Conservation (phyloP, 768 basidiomycete species). For the Amanita pallidorosea region DNA sequence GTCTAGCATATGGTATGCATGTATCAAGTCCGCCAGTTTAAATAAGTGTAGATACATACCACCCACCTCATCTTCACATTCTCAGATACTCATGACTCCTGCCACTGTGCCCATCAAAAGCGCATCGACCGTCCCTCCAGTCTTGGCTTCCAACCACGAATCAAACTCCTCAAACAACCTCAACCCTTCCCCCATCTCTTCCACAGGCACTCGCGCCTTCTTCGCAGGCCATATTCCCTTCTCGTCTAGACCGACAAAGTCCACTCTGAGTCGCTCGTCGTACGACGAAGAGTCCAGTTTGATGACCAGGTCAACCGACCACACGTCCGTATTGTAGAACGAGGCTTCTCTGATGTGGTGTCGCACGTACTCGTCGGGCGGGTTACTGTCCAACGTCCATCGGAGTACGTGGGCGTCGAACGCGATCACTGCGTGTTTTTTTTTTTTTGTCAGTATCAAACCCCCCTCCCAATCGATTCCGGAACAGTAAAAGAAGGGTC, state of each 20-base stretch:
- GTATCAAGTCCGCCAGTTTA: too few species aligned
- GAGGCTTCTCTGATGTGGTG: slow-evolving; percentile 93
- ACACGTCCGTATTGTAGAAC: slow-evolving; percentile 67
- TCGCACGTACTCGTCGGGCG: slow-evolving; percentile 62
- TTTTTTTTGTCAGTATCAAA: too few species aligned
- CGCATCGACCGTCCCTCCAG: slow-evolving; percentile 55
- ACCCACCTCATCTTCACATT: too few species aligned
- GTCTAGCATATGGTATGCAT: too few species aligned
- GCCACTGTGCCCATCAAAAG: slow-evolving; percentile 62
- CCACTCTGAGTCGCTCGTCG: slow-evolving; percentile 10
- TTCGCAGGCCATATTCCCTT: slow-evolving; percentile 80
- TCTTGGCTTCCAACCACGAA: slow-evolving; percentile 31
- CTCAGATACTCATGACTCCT: slow-evolving; percentile 25
- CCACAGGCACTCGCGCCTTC: slow-evolving; percentile 30
- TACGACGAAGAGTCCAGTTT: slow-evolving; percentile 36
- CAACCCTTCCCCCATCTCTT: slow-evolving; percentile 41
- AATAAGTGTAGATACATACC: too few species aligned
- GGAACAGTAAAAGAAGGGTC: neutral
- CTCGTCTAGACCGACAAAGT: slow-evolving; percentile 79
- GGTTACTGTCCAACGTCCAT: slow-evolving; percentile 76
- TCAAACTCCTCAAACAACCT: slow-evolving; percentile 45
- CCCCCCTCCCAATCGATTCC: too few species aligned
- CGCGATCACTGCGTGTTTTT: slow-evolving; percentile 47
- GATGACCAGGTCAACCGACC: slow-evolving; percentile 64
- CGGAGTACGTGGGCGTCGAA: slow-evolving; percentile 84